Evolutionary conservation across 2,329 filamentous ascomycete species (phyloP).

Genomic region (Curvularia sp.): DNA sequence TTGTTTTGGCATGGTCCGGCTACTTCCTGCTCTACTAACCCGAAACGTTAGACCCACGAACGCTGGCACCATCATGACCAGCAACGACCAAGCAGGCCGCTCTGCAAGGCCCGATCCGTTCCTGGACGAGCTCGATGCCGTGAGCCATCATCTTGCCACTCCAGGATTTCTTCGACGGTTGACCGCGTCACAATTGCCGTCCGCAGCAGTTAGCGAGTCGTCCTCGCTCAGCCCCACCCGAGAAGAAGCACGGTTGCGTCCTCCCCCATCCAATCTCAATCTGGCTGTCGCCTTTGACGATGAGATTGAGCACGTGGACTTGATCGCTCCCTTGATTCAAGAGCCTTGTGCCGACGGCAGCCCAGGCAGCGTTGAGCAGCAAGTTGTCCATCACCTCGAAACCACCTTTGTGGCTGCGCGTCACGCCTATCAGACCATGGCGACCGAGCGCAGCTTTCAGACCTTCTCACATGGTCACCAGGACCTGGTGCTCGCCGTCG

Average conservation of each 20-base stretch:
- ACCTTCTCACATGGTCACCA: conserved; percentile 77
- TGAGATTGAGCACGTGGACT: conserved; percentile 44
- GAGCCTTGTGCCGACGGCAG: conserved; percentile 46
- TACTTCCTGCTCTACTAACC: conserved; percentile 36
- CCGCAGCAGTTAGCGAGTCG: conserved; percentile 49
- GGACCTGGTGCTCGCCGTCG: conserved; percentile 82
- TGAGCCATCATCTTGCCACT: conserved; percentile 42
- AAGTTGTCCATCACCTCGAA: conserved; percentile 39
- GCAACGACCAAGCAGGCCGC: conserved; percentile 32
- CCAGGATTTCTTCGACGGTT: conserved; percentile 47
- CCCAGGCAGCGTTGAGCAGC: conserved; percentile 33
- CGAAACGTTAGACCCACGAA: conserved; percentile 38
- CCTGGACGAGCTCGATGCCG: conserved; percentile 44
- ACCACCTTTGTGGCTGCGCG: conserved; percentile 39
- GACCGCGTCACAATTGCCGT: conserved; percentile 49
- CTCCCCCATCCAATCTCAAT: conserved; percentile 45
- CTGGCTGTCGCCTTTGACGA: conserved; percentile 39
- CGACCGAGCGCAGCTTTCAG: conserved; percentile 52
- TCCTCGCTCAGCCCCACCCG: conserved; percentile 48
- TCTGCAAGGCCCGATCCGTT: conserved; percentile 39
- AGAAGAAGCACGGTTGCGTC: conserved; percentile 42
- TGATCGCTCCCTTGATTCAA: conserved; percentile 44
- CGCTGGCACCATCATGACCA: conserved; percentile 41
- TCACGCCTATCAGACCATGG: conserved; percentile 45
- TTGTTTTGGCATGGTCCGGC: conserved; percentile 32